phyloP scores from a whole-genome alignment of 2,329 filamentous ascomycete species.

The Diaporthe nobilis region DNA sequence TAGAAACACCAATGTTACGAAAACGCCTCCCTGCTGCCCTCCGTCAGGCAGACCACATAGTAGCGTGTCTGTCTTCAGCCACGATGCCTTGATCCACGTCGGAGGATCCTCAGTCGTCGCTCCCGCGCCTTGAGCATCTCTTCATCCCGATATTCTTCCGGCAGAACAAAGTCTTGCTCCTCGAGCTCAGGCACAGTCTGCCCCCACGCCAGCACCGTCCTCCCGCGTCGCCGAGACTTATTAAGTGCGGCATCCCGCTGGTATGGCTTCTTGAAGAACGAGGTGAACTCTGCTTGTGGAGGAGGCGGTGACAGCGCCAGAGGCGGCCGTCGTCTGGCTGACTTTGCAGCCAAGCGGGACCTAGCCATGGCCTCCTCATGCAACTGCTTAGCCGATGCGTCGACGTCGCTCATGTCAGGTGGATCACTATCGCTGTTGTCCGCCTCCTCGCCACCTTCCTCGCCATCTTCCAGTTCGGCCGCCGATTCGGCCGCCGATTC shows the following conservation, averaged over 20 bases:
- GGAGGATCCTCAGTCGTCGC: constrained; percentile 73
- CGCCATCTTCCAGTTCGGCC: constrained; percentile 46
- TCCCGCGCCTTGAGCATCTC: constrained; percentile 71
- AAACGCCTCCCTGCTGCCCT: not conserved
- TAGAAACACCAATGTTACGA: constrained; percentile 2
- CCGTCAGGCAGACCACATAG: not conserved
- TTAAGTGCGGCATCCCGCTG: constrained; percentile 85
- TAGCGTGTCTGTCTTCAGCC: constrained; percentile 24
- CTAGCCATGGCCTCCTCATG: constrained; percentile 78
- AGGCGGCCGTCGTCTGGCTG: constrained; percentile 49
- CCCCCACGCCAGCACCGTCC: constrained; percentile 85
- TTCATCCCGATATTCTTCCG: constrained; percentile 72
- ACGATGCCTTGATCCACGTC: constrained; percentile 40
- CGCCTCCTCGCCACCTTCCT: constrained; percentile 48
- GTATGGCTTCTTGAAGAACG: constrained; percentile 87
- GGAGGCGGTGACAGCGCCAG: constrained; percentile 49
- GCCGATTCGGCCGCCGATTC: constrained; percentile 50
- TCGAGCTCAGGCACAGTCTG: constrained; percentile 81
- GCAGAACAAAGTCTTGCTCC: constrained; percentile 81
- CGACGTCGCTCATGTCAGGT: constrained; percentile 78
- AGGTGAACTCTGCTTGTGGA: constrained; percentile 77
- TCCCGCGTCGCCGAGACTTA: constrained; percentile 76
- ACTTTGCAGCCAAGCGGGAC: constrained; percentile 56
- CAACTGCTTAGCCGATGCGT: constrained; percentile 80
- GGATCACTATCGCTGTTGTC: constrained; percentile 62